phyloP scores from a whole-genome alignment of 768 basidiomycete genomes.

The Coprinopsis sp. region DNA sequence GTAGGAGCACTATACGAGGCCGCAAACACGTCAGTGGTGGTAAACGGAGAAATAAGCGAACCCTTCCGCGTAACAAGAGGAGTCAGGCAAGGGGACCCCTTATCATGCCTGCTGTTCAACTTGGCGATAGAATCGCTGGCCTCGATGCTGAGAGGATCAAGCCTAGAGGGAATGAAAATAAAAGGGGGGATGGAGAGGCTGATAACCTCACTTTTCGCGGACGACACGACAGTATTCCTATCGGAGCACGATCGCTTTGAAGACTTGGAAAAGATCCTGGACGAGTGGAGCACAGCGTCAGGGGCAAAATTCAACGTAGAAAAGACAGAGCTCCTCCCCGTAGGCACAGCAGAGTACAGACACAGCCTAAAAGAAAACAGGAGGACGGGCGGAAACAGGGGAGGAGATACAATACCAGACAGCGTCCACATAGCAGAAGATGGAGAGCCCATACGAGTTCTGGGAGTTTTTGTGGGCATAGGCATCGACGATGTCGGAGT shows the following conservation, averaged over 20 bases:
- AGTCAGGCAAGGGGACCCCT: slow-evolving; percentile 32
- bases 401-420: slow-evolving; percentile 23
- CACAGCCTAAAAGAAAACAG: slow-evolving; percentile 1
- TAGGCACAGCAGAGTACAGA: slow-evolving; percentile 22
- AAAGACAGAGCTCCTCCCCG: slow-evolving; percentile 38
- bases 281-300: slow-evolving; percentile 36
- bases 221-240: slow-evolving; percentile 37
- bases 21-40: slow-evolving; percentile 24
- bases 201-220: slow-evolving; percentile 42
- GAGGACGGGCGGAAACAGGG: slow-evolving; percentile 20
- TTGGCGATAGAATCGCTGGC: slow-evolving; percentile 39
- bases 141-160: slow-evolving; percentile 22
- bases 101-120: slow-evolving; percentile 37
- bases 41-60: slow-evolving; percentile 27
- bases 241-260: slow-evolving; percentile 21
- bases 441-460: slow-evolving; percentile 23
- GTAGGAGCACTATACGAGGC: slow-evolving; percentile 26
- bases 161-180: slow-evolving; percentile 19
- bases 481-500: no score
- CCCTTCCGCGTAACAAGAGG: slow-evolving; percentile 24
- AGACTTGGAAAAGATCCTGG: slow-evolving; percentile 22
- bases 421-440: slow-evolving; percentile 22
- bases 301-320: slow-evolving; percentile 35
- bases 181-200: not conserved
- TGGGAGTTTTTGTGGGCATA: slow-evolving; percentile 33